Percentiles rank a stretch among this genome's conserved stretches.
phyloP scores from a whole-genome alignment of 2,329 filamentous ascomycete species.

The Talaromyces marneffei region DNA sequence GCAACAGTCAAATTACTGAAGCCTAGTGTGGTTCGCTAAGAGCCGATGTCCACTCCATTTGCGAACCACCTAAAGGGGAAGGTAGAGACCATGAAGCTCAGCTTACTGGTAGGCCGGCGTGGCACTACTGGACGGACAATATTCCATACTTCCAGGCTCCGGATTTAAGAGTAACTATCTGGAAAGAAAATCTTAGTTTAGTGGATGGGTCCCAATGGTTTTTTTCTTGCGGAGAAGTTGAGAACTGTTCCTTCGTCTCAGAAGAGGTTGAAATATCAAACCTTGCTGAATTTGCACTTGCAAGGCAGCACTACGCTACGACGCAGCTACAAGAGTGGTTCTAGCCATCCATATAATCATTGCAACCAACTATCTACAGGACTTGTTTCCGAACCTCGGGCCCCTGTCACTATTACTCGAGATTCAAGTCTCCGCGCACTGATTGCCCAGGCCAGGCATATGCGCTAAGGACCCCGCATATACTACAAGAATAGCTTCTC shows the following conservation, averaged over 20 bases:
- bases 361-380: neutral
- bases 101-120: neutral
- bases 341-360: neutral
- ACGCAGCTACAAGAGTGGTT: neutral
- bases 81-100: neutral
- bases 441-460: neutral
- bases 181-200: neutral
- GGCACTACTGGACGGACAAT: neutral
- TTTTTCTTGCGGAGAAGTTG: neutral
- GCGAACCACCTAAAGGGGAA: neutral
- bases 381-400: constrained; percentile 2
- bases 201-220: neutral
- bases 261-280: neutral
- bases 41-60: neutral
- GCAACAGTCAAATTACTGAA: neutral
- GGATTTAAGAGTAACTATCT: neutral
- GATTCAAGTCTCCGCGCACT: neutral
- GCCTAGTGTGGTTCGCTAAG: neutral
- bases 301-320: neutral
- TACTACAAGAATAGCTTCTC: neutral
- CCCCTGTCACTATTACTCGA: neutral
- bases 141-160: neutral
- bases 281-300: neutral
- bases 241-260: neutral
- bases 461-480: neutral